phyloP scores from a whole-genome alignment of 164 flowering plant species.

The Magnolia officinalis region DNA sequence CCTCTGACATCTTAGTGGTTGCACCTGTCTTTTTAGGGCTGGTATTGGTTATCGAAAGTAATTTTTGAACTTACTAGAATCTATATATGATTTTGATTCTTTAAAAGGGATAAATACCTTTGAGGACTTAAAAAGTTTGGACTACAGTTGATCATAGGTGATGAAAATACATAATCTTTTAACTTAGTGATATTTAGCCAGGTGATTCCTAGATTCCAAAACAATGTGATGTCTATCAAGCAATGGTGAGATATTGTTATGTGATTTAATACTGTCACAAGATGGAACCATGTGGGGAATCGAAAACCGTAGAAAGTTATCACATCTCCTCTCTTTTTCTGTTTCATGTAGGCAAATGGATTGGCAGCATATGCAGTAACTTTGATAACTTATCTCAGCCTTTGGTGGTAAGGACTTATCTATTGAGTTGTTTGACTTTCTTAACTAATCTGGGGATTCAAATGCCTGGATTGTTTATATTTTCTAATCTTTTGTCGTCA shows the following conservation, averaged over 20 bases:
- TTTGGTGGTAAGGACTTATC: slow-evolving; percentile 82
- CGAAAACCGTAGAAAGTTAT: not conserved
- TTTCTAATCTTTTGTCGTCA: not conserved
- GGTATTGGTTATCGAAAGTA: too few species aligned
- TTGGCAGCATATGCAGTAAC: slow-evolving; percentile 80
- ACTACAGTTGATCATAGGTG: too few species aligned
- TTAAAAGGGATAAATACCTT: too few species aligned
- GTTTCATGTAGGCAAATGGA: slow-evolving; percentile 77
- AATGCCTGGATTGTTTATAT: not conserved
- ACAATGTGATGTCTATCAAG: slow-evolving; percentile 16
- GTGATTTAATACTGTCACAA: not conserved
- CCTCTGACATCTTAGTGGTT: too few species aligned
- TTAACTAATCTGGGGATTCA: not conserved
- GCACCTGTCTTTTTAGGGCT: too few species aligned
- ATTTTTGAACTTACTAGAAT: too few species aligned
- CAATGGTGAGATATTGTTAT: not conserved
- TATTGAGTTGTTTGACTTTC: not conserved
- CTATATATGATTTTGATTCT: too few species aligned
- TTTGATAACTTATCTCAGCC: slow-evolving; percentile 65
- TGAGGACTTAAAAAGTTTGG: too few species aligned
- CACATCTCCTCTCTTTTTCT: not conserved
- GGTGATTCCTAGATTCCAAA: not conserved
- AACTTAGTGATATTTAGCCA: not conserved
- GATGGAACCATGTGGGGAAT: not conserved
- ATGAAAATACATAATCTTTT: too few species aligned